These are phyloP conservation scores for Alternaria atra DNA, from an alignment of 2,329 filamentous ascomycete genomes.

Conservation along the genomic window DNA sequence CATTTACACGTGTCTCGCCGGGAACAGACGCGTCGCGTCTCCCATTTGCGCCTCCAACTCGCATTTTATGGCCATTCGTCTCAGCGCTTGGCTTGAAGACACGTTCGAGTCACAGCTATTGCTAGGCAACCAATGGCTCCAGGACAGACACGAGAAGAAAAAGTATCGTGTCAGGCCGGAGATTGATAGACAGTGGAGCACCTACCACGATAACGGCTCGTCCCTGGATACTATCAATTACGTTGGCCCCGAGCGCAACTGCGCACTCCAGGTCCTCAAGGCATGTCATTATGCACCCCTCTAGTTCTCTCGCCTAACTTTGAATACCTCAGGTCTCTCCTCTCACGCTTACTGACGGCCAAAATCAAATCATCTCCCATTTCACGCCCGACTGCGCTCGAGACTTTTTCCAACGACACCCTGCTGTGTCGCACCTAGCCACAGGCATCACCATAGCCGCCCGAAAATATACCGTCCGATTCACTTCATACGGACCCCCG, in stretches of 20 bases:
- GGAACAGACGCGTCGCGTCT: constrained; percentile 25
- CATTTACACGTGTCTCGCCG: not conserved
- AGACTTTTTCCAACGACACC: constrained; percentile 17
- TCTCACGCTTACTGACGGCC: constrained; percentile 42
- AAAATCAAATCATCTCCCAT: constrained; percentile 26
- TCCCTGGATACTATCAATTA: constrained; percentile 40
- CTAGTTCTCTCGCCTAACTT: constrained; percentile 6
- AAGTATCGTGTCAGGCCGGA: constrained; percentile 8
- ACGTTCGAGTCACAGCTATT: constrained; percentile 30
- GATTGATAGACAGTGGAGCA: constrained; percentile 28
- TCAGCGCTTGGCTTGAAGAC: constrained; percentile 35
- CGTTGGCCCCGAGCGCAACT: constrained; percentile 11
- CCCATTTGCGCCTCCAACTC: constrained; percentile 1
- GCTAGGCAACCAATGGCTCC: constrained; percentile 35
- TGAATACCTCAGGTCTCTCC: constrained; percentile 20
- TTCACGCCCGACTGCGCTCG: constrained; percentile 21
- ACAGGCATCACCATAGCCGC: constrained; percentile 26
- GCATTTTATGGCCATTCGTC: constrained; percentile 25
- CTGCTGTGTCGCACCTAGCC: not conserved
- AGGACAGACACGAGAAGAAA: constrained; percentile 21
- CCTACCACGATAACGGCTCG: constrained; percentile 49
- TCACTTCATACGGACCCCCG: constrained; percentile 40
- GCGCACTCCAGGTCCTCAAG: constrained; percentile 36
- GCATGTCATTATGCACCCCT: constrained; percentile 18
- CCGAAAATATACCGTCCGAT: constrained; percentile 34